phyloP scores from a whole-genome alignment of 1,284 basidiomycete genomes.

The Vanrija sp. region DNA sequence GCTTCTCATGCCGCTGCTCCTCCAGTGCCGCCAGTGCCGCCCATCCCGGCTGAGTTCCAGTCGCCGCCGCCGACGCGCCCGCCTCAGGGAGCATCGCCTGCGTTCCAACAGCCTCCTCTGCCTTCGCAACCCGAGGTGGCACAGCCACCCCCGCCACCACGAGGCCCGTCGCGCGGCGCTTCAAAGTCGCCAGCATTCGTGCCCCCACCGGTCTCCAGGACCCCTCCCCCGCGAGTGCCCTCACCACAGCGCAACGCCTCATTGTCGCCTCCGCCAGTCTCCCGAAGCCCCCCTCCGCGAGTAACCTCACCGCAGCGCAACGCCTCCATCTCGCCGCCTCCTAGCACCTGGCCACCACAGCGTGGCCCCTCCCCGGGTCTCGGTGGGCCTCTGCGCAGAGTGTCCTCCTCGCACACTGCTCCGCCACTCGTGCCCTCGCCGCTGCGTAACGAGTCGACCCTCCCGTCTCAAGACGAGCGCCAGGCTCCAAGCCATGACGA shows the following conservation, averaged over 20 bases:
- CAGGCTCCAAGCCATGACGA: constrained; percentile 1
- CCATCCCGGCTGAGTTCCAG: constrained; percentile 9
- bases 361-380: too few relatives aligned
- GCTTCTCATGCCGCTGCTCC: background rate
- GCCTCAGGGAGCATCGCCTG: background rate
- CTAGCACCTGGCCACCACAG: too few relatives aligned
- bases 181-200: background rate
- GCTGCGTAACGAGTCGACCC: constrained; percentile 7
- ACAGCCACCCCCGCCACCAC: background rate
- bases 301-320: too few relatives aligned
- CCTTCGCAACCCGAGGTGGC: background rate
- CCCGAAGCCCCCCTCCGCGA: too few relatives aligned
- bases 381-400: too few relatives aligned
- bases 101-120: background rate
- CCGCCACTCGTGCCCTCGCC: constrained; percentile 18
- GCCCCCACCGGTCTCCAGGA: background rate
- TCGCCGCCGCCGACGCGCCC: background rate
- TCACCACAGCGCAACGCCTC: too few relatives aligned
- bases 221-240: too few relatives aligned
- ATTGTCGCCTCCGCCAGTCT: too few relatives aligned
- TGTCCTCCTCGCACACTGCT: constrained; percentile 1
- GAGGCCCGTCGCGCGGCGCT: background rate
- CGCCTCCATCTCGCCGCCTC: too few relatives aligned
- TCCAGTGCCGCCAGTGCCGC: constrained; percentile 8
- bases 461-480: background rate